These are phyloP conservation scores for Thalassiosira mediterranea DNA, from an alignment of 352 stramenopile genomes.

Conservation along the genomic window DNA sequence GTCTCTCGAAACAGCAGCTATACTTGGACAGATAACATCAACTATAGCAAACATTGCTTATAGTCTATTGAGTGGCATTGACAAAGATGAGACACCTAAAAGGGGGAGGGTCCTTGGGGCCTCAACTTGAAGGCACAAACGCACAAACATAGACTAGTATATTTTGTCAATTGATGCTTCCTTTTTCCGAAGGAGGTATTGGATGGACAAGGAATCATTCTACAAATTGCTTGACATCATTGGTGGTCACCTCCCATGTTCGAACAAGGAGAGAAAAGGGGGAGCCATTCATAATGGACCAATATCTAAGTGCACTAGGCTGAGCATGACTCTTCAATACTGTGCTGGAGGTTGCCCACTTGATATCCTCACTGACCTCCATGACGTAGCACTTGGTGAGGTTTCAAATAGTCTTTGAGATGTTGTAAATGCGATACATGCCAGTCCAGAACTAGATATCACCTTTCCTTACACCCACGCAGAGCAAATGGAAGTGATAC, in stretches of 20 bases:
- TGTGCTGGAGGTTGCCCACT: conserved; percentile 24
- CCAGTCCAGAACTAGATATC: conserved; percentile 21
- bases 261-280: conserved; percentile 10
- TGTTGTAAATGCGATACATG: conserved; percentile 44
- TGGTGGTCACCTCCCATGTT: neutral
- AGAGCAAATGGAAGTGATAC: conserved; percentile 18
- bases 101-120: too few relatives aligned
- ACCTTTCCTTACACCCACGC: conserved; percentile 22
- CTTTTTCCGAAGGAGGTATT: conserved; percentile 19
- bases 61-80: too few relatives aligned
- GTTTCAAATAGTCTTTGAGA: conserved; percentile 18
- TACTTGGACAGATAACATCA: too few relatives aligned
- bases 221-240: conserved; percentile 25
- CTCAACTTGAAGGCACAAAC: too few relatives aligned
- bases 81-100: too few relatives aligned
- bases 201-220: conserved; percentile 22
- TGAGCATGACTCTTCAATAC: conserved; percentile 32
- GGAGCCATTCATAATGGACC: conserved; percentile 31
- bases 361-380: conserved; percentile 24
- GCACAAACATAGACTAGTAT: too few relatives aligned
- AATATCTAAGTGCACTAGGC: conserved; percentile 11
- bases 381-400: conserved; percentile 24
- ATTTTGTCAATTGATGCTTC: conserved; percentile 20
- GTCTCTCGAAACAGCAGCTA: too few relatives aligned
- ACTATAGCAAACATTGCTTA: too few relatives aligned